Evolutionary conservation across 1,284 basidiomycete species (phyloP).

Genomic region (Hypsizygus ulmarius): DNA sequence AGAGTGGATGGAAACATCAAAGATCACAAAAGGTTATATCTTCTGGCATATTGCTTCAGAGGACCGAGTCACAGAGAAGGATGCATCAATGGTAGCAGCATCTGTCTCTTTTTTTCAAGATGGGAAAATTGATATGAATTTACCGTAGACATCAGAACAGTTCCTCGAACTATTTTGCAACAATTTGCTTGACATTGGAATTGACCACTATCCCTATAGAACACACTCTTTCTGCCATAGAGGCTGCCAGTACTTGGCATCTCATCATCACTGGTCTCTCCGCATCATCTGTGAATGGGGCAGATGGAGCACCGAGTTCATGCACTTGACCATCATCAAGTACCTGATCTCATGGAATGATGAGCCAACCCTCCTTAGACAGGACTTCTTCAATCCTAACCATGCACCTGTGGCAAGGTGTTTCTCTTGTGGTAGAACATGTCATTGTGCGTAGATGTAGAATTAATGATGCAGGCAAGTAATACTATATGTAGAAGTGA

Average conservation of each 20-base stretch:
- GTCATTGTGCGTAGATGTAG: constrained; percentile 22
- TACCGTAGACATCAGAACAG: constrained; percentile 21
- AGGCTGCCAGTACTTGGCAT: constrained; percentile 22
- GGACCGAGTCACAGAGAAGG: constrained; percentile 10
- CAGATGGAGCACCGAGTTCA: constrained; percentile 35
- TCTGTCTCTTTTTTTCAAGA: not conserved
- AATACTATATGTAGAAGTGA: not conserved
- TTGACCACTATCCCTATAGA: constrained; percentile 30
- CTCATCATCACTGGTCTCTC: constrained; percentile 20
- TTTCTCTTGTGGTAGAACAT: constrained; percentile 29
- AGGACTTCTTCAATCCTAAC: constrained; percentile 32
- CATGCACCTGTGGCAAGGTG: constrained; percentile 23
- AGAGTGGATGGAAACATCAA: constrained; percentile 19
- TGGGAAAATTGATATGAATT: not conserved
- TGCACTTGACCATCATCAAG: constrained; percentile 32
- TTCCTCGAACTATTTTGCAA: constrained; percentile 32
- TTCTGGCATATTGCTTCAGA: constrained; percentile 21
- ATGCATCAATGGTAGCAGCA: constrained; percentile 7
- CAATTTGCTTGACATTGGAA: constrained; percentile 30
- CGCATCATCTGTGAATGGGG: constrained; percentile 35
- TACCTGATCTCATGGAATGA: constrained; percentile 37
- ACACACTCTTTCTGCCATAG: constrained; percentile 26
- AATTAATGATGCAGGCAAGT: not conserved
- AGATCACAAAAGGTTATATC: constrained; percentile 18
- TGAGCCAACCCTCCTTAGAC: constrained; percentile 24